Percentiles rank a stretch among this genome's conserved stretches.
These are phyloP conservation scores for Leonotis leonurus DNA, from an alignment of 257 asterid genomes.

Conservation along the genomic window DNA sequence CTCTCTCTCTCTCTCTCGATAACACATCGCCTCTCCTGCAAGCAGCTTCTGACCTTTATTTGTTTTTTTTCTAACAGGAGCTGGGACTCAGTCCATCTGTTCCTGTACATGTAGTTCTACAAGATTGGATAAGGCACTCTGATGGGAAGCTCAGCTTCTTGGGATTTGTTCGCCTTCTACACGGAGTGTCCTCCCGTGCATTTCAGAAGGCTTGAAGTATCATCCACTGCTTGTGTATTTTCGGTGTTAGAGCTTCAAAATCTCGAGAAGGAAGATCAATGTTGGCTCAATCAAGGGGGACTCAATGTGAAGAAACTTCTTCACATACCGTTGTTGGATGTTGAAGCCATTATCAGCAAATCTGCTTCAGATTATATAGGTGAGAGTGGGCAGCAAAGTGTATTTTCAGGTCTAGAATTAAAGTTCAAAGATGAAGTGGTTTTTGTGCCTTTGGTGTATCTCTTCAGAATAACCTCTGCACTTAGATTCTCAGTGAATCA, in stretches of 20 bases:
- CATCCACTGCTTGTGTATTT: not conserved
- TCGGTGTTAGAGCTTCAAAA: not conserved
- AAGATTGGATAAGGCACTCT: slow-evolving; percentile 88
- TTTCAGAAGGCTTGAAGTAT: slow-evolving; percentile 52
- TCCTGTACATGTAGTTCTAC: slow-evolving; percentile 83
- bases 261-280: not conserved
- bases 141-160: slow-evolving; percentile 95
- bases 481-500: slow-evolving; percentile 23
- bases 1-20: too few species aligned
- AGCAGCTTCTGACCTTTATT: too few species aligned
- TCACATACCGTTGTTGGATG: slow-evolving; percentile 10
- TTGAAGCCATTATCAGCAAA: slow-evolving; percentile 7
- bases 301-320: not conserved
- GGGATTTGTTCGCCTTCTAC: slow-evolving; percentile 85
- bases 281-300: not conserved
- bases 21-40: too few species aligned
- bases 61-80: slow-evolving; percentile 38
- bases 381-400: slow-evolving; percentile 33
- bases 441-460: slow-evolving; percentile 25
- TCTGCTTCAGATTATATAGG: slow-evolving; percentile 36
- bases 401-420: slow-evolving; percentile 19
- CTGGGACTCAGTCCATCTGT: slow-evolving; percentile 84
- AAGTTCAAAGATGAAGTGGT: slow-evolving; percentile 35
- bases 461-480: too few species aligned
- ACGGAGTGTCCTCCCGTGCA: slow-evolving; percentile 67